Evolutionary conservation across 805 yeast genomes (phyloP).

Genomic region (Yarrowia hollandica): DNA sequence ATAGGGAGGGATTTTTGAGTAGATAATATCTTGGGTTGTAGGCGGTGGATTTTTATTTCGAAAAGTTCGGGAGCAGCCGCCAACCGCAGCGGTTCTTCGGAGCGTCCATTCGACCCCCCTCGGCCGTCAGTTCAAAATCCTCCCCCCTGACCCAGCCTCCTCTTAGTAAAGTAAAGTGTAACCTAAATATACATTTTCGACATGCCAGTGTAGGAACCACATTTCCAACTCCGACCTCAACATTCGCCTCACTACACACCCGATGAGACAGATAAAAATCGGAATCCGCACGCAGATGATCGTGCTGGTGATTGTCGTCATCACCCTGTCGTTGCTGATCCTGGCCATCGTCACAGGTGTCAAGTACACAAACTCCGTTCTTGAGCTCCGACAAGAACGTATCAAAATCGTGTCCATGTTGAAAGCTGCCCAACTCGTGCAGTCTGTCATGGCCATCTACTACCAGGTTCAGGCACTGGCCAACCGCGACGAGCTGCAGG

Average conservation of each 20-base stretch:
- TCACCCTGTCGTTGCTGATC: slow-evolving; percentile 64
- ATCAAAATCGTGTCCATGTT: slow-evolving; percentile 76
- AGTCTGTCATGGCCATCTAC: slow-evolving; percentile 59
- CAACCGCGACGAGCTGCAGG: slow-evolving; percentile 58
- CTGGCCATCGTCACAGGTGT: slow-evolving; percentile 70
- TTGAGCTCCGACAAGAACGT: slow-evolving; percentile 64
- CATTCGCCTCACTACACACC: neutral
- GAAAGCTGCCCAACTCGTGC: slow-evolving; percentile 76
- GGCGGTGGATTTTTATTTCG: too few relatives aligned
- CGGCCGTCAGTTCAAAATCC: too few relatives aligned
- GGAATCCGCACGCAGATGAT: slow-evolving; percentile 76
- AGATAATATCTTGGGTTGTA: too few relatives aligned
- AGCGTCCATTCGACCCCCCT: too few relatives aligned
- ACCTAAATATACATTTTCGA: neutral
- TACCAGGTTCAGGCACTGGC: slow-evolving; percentile 70
- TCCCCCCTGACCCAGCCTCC: too few relatives aligned
- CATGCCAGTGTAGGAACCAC: too few relatives aligned
- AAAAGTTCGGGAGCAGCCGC: too few relatives aligned
- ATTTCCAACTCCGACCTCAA: too few relatives aligned
- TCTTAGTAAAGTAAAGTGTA: too few relatives aligned
- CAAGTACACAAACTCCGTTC: slow-evolving; percentile 48
- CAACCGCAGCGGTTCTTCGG: too few relatives aligned
- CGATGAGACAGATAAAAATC: slow-evolving; percentile 41
- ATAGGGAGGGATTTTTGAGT: too few relatives aligned
- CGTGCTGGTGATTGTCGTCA: slow-evolving; percentile 63